Evolutionary conservation across 495 filamentous ascomycete genomes (phyloP), one percentile per base, ranked within the genome.

Genomic region (Astrothelium subdiscretum): DNA sequence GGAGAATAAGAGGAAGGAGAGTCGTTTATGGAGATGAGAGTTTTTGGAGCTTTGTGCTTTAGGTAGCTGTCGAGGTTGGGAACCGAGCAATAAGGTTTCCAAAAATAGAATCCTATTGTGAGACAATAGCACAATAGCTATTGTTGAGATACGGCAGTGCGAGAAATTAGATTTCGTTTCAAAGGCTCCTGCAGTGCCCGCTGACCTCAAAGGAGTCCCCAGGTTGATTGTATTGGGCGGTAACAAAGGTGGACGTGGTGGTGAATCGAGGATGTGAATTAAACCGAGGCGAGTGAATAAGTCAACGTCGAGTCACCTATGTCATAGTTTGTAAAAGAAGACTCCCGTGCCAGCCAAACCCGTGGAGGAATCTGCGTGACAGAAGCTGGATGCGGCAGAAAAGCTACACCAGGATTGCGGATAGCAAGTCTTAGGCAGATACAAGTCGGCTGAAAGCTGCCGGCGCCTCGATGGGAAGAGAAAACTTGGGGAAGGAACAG

Each of bases 131-230:
- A n/a, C 20, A 62, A 57, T 35, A 31, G n/a, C 5, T 57, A 38
- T 32, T 42, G 10, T 52, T 40, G 43, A 59, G 35, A 57, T 24
- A 18, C n/a, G 24, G 32, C 38, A 40, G 32, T 31, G 40, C 6
- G 18, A 57, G 44, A 27, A 29, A 44, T 32, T 60, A 58, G 32
- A 43, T 57, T 61, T 20, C 32, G 11, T 57, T 58, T 52, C 8
- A 15, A 20, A 65, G 65, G 54, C 43, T 65, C 65, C 65, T 67
- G 65, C 65, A 67, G 65, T 57, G 32, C 63, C 65, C 59, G 65
- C 65, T 67, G 65, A 48, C 65, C 65, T 67, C 65, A 67, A 67
- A 67, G 65, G 65, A 62, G 60, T 65, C 61, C 62, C 20, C 48
- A 54, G 48, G 22, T 29, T 8, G 48, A 54, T 4, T 26, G 24